Evolutionary conservation across 1,284 basidiomycete genomes (phyloP), one percentile per base, ranked within the genome.

Genomic region (Trametes pubescens): DNA sequence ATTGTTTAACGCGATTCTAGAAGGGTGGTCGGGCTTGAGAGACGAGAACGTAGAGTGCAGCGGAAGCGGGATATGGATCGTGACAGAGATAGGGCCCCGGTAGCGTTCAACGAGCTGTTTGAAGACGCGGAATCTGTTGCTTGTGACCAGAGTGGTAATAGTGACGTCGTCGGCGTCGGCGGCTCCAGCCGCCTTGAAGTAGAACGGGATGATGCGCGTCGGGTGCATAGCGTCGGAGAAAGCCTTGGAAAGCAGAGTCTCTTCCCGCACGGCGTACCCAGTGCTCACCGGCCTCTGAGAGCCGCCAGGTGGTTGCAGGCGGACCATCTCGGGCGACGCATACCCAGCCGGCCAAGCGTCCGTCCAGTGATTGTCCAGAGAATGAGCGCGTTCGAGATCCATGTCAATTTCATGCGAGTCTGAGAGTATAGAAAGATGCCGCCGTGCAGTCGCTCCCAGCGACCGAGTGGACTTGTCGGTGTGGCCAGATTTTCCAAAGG

Each of bases 131-230:
- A 94, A 90, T 16, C 93, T 82, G 70, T 92, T 91, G 72, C 84
- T 87, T 1, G 94, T 95, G 34, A 95, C 88, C 34, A 94, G 82
- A 1, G 93, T 95, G 1, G 93, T 92, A 61, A 95, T 86, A 1
- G 93, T 94, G 51, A 95, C 87, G 67, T 94, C 93, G 48, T 89
- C 83, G 13, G 75, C 65, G 35, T 86, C 81, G 62, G 86, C 80
- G 7, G 65, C 64, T 5, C 80, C 81, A 46, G 77, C 74, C 44
- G 89, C 89, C 59, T 86, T 85, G 75, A 92, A 92, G 75, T 90
- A 94, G 78, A 89, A 95, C 0, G 93, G 93, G 21, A 92, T 82
- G 57, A 94, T 85, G 68, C 87, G 87, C 71, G 84, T 88, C 0
- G 92, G 91, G 46, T 85, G 84, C 82, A 91, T 84, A 16, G 86